Base-by-base conservation (phyloP, 2,329 filamentous ascomycete species). In the Parasarocladium wereldwijsianum region DNA sequence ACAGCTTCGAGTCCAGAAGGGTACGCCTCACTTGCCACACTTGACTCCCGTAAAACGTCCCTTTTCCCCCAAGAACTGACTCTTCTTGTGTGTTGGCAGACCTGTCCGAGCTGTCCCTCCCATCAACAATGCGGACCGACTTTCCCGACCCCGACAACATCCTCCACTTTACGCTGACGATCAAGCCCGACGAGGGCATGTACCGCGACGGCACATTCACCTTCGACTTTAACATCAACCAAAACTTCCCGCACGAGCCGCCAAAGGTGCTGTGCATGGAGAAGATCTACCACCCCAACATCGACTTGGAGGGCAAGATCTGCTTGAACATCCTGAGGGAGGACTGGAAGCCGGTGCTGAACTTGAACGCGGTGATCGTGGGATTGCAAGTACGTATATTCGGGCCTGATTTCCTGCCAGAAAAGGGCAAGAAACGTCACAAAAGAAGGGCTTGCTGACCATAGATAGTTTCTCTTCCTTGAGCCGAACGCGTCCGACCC, bases 261-360 rank as follows among this genome's bases (percentile, higher is more conserved):
- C 90, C 90, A 13, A 96, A 96, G 59, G 90, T 98, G 43, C 90
- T 82, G 49, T 96, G 90, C 60, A 80, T 76, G 43, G 83, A 98
- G 58, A 96, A 93, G 66, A 96, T 98, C 45, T 98, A 98, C 60
- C 90, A 98, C 52, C 90, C 90, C 5, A 98, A 98, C 56, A 98
- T 98, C 51, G 90, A 98, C 49, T 68, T 93, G 23, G 84, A 96
- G 52, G 90, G 90, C 43, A 98, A 98, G 51, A 86, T 98, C 38
- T 98, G 90, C 62, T 60, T 98, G 47, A 98, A 98, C 54, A 98
- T 98, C 45, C 57, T 98, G 47, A 67, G 90, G 37, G 90, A 98
- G 60, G 90, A 98, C 60, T 98, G 90, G 90, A 98, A 96, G 64
- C 90, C 90, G 0, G 90, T 98, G 25, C 60, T 98, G 50, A 96